Percentiles rank a stretch among this genome's conserved stretches.
These are phyloP conservation scores for Inonotus obliquus DNA, from an alignment of 1,284 basidiomycete genomes.

Conservation along the genomic window DNA sequence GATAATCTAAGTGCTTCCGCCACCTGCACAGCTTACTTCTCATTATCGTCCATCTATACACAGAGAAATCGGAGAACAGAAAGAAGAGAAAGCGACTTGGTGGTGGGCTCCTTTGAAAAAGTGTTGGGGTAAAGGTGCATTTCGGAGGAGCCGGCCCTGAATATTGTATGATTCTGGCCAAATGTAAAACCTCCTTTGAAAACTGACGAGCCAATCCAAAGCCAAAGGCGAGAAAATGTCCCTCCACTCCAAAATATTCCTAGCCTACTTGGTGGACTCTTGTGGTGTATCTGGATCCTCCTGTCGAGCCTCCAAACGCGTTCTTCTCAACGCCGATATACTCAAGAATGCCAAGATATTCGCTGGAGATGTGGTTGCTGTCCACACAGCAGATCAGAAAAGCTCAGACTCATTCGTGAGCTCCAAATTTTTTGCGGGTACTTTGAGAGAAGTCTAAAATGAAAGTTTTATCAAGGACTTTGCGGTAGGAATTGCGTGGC, in stretches of 20 bases:
- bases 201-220: no score
- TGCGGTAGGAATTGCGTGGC: conserved; percentile 68
- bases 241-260: conserved; percentile 4
- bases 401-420: conserved; percentile 13
- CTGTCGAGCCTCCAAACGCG: conserved; percentile 53
- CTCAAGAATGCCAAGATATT: conserved; percentile 59
- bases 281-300: conserved; percentile 21
- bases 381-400: conserved; percentile 39
- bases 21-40: no score
- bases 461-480: conserved; percentile 42
- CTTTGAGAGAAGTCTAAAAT: no score
- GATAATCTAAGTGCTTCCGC: no score
- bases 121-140: no score
- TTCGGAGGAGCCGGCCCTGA: neutral
- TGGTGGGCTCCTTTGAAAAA: no score
- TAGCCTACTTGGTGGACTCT: neutral
- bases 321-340: conserved; percentile 61
- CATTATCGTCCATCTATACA: no score
- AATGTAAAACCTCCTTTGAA: no score
- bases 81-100: no score
- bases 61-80: no score
- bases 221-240: neutral
- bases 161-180: neutral
- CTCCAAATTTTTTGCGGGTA: neutral
- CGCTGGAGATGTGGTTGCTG: conserved; percentile 66